Evolutionary conservation across 495 filamentous ascomycete species (phyloP), one percentile per base, ranked within the genome.

Genomic region (Trichocladium uniseriatum): DNA sequence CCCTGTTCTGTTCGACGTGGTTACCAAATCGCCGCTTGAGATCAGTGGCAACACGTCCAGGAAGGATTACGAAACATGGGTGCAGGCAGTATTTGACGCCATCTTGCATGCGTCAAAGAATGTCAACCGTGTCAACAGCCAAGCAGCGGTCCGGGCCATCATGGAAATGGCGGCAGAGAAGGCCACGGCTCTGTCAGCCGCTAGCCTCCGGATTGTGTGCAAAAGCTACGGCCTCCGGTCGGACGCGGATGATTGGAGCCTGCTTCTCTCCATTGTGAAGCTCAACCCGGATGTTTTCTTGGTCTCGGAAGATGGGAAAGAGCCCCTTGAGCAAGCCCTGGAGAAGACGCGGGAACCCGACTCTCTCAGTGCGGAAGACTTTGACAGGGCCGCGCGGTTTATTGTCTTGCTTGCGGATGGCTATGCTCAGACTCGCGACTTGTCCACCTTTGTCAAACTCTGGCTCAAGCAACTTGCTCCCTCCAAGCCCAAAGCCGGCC

Each of bases 201-300:
- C 53, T 27, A 67, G 62, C 13, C 62, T 79, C 6, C 68, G 65
- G 10, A 20, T 38, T 1, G 56, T 77, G 29, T 75, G 71, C 45
- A 64, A 62, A 15, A 43, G 64, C 11, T 65, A 70, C 55, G 73
- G 60, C 1, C 50, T 76, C 10, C 32, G 45, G 3, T 52, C 63
- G 18, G 56, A 70, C 22, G 46, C 55, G 14, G 71, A 73, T 7
- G 69, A 83, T 36, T 89, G 84, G 85, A 66, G 60, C 19, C 56
- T 89, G 7, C 64, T 86, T 3, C 70, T 78, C 19, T 68, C 79
- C 41, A 66, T 84, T 10, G 67, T 87, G 14, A 71, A 79, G 35
- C 74, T 85, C 16, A 83, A 87, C 49, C 72, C 79, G 3, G 82
- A 87, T 57, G 75, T 85, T 10, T 87, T 88, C 55, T 64, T 87